Evolutionary conservation across 257 asterid species (phyloP).

Genomic region (Haberlea rhodopensis): DNA sequence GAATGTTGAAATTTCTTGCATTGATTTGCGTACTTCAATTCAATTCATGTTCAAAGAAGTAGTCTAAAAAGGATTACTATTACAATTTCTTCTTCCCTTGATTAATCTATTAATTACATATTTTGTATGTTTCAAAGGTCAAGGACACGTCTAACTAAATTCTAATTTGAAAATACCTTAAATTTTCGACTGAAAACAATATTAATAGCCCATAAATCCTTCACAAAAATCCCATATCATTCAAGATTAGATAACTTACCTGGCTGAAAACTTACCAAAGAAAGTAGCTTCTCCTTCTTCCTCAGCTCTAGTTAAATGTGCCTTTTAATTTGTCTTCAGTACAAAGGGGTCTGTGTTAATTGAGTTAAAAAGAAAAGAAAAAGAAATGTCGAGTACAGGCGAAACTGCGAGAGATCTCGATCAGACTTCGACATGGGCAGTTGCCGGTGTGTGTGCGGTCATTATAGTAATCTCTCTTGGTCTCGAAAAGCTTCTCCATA

Average conservation of each 20-base stretch:
- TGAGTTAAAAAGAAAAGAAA: not conserved
- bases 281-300: not conserved
- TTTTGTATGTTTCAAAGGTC: not conserved
- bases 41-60: no score
- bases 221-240: not conserved
- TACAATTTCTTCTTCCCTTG: no score
- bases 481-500: conserved; percentile 52
- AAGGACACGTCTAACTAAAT: not conserved
- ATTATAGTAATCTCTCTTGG: conserved; percentile 48
- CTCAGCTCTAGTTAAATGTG: not conserved
- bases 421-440: conserved; percentile 72
- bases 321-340: not conserved
- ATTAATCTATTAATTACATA: no score
- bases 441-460: conserved; percentile 50
- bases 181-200: not conserved
- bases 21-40: no score
- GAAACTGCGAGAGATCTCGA: conserved; percentile 33
- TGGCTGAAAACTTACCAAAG: not conserved
- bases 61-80: no score
- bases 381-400: conserved; percentile 24
- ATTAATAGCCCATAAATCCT: not conserved
- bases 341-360: not conserved
- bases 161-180: not conserved
- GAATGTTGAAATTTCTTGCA: no score
- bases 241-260: not conserved